These are phyloP conservation scores for Pyracantha coccinea DNA, from an alignment of 331 rosid genomes.

Conservation along the genomic window DNA sequence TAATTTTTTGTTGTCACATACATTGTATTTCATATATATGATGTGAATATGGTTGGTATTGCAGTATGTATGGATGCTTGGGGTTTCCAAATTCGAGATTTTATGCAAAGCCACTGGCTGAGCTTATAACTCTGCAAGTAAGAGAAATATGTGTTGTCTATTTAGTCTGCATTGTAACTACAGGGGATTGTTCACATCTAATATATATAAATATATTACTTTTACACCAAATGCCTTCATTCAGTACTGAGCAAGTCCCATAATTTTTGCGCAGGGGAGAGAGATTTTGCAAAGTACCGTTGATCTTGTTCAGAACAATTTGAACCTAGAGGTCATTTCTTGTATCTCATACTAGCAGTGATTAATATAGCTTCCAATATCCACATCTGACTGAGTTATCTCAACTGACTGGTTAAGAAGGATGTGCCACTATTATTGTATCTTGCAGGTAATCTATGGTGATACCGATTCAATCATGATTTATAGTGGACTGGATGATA, in stretches of 20 bases:
- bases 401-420: slow-evolving; percentile 9
- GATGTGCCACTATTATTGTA: slow-evolving; percentile 16
- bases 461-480: slow-evolving; percentile 99
- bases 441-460: slow-evolving; percentile 78
- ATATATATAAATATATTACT: background rate
- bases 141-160: slow-evolving; percentile 17
- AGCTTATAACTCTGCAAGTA: slow-evolving; percentile 88
- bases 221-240: slow-evolving; percentile 13
- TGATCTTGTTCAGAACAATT: slow-evolving; percentile 87
- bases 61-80: slow-evolving; percentile 97
- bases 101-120: slow-evolving; percentile 96
- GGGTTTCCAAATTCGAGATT: slow-evolving; percentile 95
- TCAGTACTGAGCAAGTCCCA: slow-evolving; percentile 5
- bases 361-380: background rate
- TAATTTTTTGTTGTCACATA: background rate
- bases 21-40: background rate
- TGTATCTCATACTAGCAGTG: slow-evolving; percentile 3
- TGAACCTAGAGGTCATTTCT: slow-evolving; percentile 81
- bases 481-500: slow-evolving; percentile 88
- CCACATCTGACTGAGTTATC: background rate
- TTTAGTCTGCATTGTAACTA: background rate
- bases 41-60: slow-evolving; percentile 13
- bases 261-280: slow-evolving; percentile 67
- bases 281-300: slow-evolving; percentile 94
- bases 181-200: background rate